Percentiles rank a stretch among this genome's conserved stretches.
phyloP scores from a whole-genome alignment of 768 basidiomycete genomes.

The Macrocybe gigantea region DNA sequence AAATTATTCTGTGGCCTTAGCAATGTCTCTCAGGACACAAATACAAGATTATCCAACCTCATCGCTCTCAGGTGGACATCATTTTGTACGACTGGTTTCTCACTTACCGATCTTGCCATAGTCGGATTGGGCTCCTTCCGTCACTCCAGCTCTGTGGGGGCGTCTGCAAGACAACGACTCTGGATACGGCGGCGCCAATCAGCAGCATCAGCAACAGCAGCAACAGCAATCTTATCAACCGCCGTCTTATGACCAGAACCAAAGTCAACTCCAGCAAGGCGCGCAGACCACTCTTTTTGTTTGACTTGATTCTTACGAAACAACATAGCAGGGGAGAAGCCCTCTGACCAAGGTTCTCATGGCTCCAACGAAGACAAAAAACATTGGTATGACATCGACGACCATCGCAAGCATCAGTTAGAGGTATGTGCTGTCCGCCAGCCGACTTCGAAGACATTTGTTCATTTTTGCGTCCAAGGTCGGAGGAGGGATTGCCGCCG shows the following conservation, averaged over 20 bases:
- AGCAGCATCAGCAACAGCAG: conserved; percentile 19
- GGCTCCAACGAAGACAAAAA: background rate
- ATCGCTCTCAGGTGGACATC: conserved; percentile 53
- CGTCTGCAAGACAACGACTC: conserved; percentile 30
- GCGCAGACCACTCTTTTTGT: conserved; percentile 12
- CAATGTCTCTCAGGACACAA: conserved; percentile 30
- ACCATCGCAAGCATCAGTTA: conserved; percentile 51
- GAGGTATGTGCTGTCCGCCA: conserved; percentile 32
- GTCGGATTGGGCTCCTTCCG: conserved; percentile 63
- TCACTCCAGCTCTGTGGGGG: conserved; percentile 67
- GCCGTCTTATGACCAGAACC: conserved; percentile 17
- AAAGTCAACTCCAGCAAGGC: conserved; percentile 10
- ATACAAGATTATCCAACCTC: conserved; percentile 71
- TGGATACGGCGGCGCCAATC: conserved; percentile 19
- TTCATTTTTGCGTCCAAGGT: conserved; percentile 26
- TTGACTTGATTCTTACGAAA: conserved; percentile 7
- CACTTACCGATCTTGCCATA: conserved; percentile 17
- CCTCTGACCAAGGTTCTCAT: conserved; percentile 15
- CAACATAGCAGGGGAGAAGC: conserved; percentile 38
- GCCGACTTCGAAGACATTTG: background rate
- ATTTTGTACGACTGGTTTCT: background rate
- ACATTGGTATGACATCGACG: conserved; percentile 50
- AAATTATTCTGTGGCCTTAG: background rate
- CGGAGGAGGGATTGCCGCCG: conserved; percentile 58
- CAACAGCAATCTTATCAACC: conserved; percentile 20